Percentiles rank a stretch among this genome's conserved stretches.
These are phyloP conservation scores for Chondrus crispus DNA, from an alignment of 23 red algal genomes.

Conservation along the genomic window DNA sequence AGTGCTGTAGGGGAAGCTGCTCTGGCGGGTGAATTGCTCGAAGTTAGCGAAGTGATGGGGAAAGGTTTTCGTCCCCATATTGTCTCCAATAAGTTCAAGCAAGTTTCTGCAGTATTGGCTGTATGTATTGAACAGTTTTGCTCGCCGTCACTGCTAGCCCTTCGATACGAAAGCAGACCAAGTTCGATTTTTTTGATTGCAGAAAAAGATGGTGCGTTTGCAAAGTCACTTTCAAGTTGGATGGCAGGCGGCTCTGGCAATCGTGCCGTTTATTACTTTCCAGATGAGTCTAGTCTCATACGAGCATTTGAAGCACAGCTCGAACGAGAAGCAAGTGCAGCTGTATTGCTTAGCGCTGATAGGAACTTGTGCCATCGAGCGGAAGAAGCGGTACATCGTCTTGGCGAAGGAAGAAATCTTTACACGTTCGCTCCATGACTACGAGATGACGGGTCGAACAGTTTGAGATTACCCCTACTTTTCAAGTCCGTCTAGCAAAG, in stretches of 20 bases:
- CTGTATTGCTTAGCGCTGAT: not conserved
- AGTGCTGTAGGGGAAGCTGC: not conserved
- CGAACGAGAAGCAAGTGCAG: not conserved
- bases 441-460: not conserved
- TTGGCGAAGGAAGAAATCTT: not conserved
- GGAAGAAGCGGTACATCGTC: not conserved
- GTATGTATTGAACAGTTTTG: not conserved
- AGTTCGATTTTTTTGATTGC: not conserved
- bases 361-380: not conserved
- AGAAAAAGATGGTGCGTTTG: not conserved
- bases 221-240: not conserved
- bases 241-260: not conserved
- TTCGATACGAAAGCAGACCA: not conserved
- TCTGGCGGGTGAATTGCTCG: not conserved
- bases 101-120: not conserved
- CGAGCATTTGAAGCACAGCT: not conserved
- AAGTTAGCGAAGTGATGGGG: not conserved
- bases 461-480: not conserved
- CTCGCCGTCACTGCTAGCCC: not conserved
- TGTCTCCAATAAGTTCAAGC: not conserved
- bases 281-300: not conserved
- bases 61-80: not conserved
- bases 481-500: slow-evolving; percentile 49
- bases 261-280: not conserved
- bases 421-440: not conserved